Base-by-base conservation (phyloP, 805 yeast species). In the Yamadazyma sp. region DNA sequence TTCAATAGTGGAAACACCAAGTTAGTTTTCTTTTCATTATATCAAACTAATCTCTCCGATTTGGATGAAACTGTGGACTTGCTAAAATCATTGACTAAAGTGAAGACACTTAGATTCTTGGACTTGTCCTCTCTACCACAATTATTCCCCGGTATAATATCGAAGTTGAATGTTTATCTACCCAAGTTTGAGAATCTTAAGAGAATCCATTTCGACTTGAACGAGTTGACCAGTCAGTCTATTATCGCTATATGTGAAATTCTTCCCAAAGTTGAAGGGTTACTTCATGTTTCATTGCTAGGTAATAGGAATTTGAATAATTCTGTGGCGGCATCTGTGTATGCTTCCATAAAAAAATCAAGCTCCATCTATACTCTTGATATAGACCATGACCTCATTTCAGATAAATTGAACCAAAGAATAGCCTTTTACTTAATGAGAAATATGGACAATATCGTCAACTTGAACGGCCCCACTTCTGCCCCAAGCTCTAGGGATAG, bases 351-450 rank as follows among this genome's bases (percentile, higher is more conserved):
- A 19, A 76, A 75, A 43, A 43, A 52, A 22, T 71, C 78, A 2
- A 50, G 53, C 16, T 60, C 71, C n/a, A 64, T 77, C 13, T 72
- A 70, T 48, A 72, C 73, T 4, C 55, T 77, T 37, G 82, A 77
- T 46, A 54, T 77, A 37, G 81, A 77, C 48, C 74, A 74, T 48
- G 79, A 75, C 48, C 57, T 73, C 38, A 62, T 73, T 15, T 64
- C 68, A 13, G 82, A 77, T 40, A 76, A 73, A 38, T 54, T 77
- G 16, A 62, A 76, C 0, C 78, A 77, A 20, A 67, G 76, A 52
- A 70, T 77, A 32, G 81, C 80, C 0, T 71, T 75, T 34, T 75
- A 75, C 47, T 56, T 76, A 39, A 76, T 77, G 81, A 66, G 73
- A 46, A 77, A 90, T 50, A 71, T 77, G 76, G 79, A 75, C 48